Evolutionary conservation across 495 filamentous ascomycete species (phyloP).

Genomic region (Pyrenula aspistea): DNA sequence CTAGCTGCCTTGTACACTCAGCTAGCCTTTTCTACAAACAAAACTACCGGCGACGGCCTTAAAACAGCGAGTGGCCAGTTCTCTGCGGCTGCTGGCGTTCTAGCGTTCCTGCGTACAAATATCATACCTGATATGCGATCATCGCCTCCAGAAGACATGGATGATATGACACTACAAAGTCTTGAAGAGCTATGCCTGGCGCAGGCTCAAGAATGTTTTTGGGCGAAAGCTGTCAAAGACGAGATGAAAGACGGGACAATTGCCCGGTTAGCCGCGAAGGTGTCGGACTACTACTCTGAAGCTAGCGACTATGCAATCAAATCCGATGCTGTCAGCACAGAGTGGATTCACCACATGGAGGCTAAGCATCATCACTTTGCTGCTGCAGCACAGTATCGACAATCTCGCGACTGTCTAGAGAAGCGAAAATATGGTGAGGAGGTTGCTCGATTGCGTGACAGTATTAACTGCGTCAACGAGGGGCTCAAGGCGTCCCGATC

Average conservation of each 20-base stretch:
- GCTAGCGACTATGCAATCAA: slow-evolving; percentile 79
- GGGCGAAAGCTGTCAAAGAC: slow-evolving; percentile 95
- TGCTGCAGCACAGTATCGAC: slow-evolving; percentile 89
- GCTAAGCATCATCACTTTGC: slow-evolving; percentile 98
- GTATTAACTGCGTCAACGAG: slow-evolving; percentile 70
- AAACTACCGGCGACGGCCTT: slow-evolving; percentile 70
- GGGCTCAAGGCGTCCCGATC: slow-evolving; percentile 77
- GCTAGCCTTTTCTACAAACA: slow-evolving; percentile 70
- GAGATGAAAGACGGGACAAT: slow-evolving; percentile 84
- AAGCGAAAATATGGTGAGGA: slow-evolving; percentile 94
- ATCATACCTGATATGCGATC: slow-evolving; percentile 79
- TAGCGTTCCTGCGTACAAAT: slow-evolving; percentile 63
- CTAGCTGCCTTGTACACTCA: slow-evolving; percentile 88
- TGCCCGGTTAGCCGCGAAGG: slow-evolving; percentile 79
- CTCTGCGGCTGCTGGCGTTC: slow-evolving; percentile 75
- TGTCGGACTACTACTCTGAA: slow-evolving; percentile 80
- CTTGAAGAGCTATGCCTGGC: slow-evolving; percentile 75
- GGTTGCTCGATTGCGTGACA: slow-evolving; percentile 74
- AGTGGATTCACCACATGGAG: slow-evolving; percentile 97
- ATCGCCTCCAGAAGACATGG: slow-evolving; percentile 91
- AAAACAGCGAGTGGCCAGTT: slow-evolving; percentile 87
- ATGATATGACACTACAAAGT: slow-evolving; percentile 71
- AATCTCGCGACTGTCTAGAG: slow-evolving; percentile 83
- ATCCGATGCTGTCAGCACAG: slow-evolving; percentile 76
- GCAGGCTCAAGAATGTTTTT: slow-evolving; percentile 94